Evolutionary conservation across 306 rosid genomes (phyloP).

Genomic region (Cicer yamashitae): DNA sequence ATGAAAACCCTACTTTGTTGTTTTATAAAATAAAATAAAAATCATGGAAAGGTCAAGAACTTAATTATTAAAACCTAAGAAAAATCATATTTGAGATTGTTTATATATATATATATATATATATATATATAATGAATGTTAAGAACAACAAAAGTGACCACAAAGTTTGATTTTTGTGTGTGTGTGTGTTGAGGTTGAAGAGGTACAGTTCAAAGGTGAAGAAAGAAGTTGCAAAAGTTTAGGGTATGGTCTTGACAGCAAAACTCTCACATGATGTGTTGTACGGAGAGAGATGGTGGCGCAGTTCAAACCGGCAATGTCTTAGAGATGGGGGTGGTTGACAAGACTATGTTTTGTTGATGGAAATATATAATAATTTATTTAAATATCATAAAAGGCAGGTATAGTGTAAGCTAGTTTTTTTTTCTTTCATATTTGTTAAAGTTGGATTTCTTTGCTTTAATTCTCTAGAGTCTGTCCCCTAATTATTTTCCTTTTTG

Average conservation of each 20-base stretch:
- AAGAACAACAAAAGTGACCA: constrained; percentile 8
- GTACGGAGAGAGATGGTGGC: constrained; percentile 31
- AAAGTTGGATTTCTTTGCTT: constrained; percentile 33
- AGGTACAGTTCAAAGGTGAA: not conserved
- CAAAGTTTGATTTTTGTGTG: not conserved
- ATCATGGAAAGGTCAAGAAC: not conserved
- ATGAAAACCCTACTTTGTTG: constrained; percentile 32
- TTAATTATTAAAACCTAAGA: constrained; percentile 36
- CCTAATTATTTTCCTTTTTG: constrained; percentile 34
- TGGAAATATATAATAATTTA: constrained; percentile 40
- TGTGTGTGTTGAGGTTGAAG: constrained; percentile 9
- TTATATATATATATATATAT: not conserved
- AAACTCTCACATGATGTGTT: constrained; percentile 33
- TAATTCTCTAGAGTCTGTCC: constrained; percentile 15
- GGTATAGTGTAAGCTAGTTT: not conserved
- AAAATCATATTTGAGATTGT: constrained; percentile 27
- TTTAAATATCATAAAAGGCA: constrained; percentile 49
- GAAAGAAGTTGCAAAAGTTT: constrained; percentile 19
- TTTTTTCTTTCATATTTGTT: not conserved
- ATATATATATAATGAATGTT: not conserved
- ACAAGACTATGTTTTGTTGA: constrained; percentile 60
- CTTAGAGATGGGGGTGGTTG: constrained; percentile 58
- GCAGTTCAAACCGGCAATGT: constrained; percentile 52
- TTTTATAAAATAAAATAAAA: not conserved
- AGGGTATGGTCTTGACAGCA: constrained; percentile 18